Base-by-base conservation (phyloP, 257 asterid genomes). In the Rauvolfia tetraphylla region DNA sequence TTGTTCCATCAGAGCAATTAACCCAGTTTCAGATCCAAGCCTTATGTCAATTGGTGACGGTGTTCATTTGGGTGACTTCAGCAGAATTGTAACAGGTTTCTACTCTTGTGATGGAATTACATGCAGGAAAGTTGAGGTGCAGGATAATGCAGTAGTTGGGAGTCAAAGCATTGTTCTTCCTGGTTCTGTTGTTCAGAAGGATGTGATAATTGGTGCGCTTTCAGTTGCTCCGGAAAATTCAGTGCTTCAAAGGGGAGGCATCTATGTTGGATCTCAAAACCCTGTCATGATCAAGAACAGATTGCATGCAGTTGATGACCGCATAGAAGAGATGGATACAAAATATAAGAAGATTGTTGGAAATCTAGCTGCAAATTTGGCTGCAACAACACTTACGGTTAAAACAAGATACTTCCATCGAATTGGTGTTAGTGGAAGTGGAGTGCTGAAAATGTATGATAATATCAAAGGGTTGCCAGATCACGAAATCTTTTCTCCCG, bases 111-210 rank as follows among this genome's bases (percentile, higher is more conserved):
- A 72, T 29, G 91, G 96, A 41, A 85, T 87, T 73, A 86, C 74
- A 2, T 73, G 75, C 4, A 91, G 90, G 48, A 82, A 82, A 67
- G 88, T 93, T 57, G 84, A 87, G 65, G 88, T 93, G 75, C 87
- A 81, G 7, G 89, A 86, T 20, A 91, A 93, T 76, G 84, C 90
- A 36, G 90, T 93, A 14, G 80, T 93, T 33, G 98, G 98, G 66
- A 89, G 98, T 88, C 98, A 91, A 79, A 89, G 96, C 76, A 75
- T 93, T 44, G 88, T 90, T 65, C 93, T 93, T 41, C 98, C 98
- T 5, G 89, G 90, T 59, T 84, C 96, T 34, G 79, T 90, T 36
- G 58, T 93, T 44, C 86, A 93, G 76, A 82, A 78, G 17, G 85
- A 85, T 62, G 97, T 90, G 78, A 90, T 93, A 79, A 91, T 93